Evolutionary conservation across 2,329 filamentous ascomycete genomes (phyloP).

Genomic region (Sclerotinia subarctica): DNA sequence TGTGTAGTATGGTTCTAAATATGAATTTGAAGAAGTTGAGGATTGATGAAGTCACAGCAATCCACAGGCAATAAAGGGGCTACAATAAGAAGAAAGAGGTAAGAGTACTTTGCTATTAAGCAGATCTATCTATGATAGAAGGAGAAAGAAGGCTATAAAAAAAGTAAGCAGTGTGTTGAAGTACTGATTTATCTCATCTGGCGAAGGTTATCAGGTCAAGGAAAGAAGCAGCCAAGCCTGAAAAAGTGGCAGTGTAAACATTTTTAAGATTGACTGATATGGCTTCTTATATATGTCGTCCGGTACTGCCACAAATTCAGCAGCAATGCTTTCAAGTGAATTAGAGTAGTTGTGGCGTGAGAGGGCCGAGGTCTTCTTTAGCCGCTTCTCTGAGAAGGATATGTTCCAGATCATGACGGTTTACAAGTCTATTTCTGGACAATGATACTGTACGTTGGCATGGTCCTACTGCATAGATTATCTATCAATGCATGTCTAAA

Average conservation of each 20-base stretch:
- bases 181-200: slow-evolving; percentile 4
- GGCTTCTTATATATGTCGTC: background rate
- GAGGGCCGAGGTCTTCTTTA: background rate
- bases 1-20: background rate
- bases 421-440: background rate
- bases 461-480: background rate
- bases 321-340: background rate
- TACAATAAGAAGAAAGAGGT: background rate
- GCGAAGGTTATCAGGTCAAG: background rate
- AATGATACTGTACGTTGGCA: background rate
- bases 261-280: background rate
- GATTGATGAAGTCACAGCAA: background rate
- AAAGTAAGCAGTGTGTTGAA: slow-evolving; percentile 3
- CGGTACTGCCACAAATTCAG: background rate
- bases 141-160: background rate
- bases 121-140: slow-evolving; percentile 12
- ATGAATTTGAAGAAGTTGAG: background rate
- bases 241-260: background rate
- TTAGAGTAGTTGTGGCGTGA: background rate
- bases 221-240: background rate
- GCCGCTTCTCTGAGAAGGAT: background rate
- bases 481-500: background rate
- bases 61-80: background rate
- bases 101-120: background rate
- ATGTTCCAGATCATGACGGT: too few species aligned